Percentiles rank a stretch among this genome's conserved stretches.
Evolutionary conservation across 2,329 filamentous ascomycete genomes (phyloP).

Genomic region (Verticillium alfalfae): DNA sequence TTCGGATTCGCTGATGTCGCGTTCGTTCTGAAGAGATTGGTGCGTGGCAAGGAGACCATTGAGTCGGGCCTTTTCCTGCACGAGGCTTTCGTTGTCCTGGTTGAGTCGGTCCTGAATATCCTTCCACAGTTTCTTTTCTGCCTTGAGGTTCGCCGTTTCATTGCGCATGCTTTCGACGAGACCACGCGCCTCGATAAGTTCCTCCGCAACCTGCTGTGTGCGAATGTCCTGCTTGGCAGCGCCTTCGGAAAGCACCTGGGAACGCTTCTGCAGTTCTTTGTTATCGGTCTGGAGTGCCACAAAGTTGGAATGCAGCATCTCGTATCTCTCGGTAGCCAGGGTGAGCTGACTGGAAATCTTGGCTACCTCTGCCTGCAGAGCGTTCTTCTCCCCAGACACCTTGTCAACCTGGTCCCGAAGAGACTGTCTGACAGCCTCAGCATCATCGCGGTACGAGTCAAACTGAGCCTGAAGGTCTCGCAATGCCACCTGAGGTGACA

Average conservation of each 20-base stretch:
- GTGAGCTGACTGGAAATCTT: constrained; percentile 75
- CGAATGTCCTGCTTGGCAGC: constrained; percentile 85
- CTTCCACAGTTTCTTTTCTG: constrained; percentile 92
- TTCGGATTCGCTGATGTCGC: constrained; percentile 79
- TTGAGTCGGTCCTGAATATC: constrained; percentile 83
- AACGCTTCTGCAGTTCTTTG: constrained; percentile 77
- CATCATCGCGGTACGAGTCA: constrained; percentile 83
- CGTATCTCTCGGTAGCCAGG: constrained; percentile 76
- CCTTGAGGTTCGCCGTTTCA: constrained; percentile 88
- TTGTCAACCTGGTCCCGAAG: constrained; percentile 80
- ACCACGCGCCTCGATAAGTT: constrained; percentile 80
- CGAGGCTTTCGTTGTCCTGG: constrained; percentile 79
- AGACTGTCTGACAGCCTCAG: constrained; percentile 72
- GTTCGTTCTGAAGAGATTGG: constrained; percentile 87
- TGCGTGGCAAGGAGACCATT: constrained; percentile 79
- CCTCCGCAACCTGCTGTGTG: constrained; percentile 87
- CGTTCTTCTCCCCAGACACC: constrained; percentile 74
- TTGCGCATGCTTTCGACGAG: constrained; percentile 81
- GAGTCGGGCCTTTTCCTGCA: constrained; percentile 78
- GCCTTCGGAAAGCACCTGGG: constrained; percentile 69
- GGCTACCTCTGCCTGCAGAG: constrained; percentile 76
- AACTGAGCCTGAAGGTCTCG: constrained; percentile 87
- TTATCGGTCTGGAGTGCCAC: constrained; percentile 81
- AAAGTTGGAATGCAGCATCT: constrained; percentile 87
- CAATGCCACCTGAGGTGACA: constrained; percentile 60